phyloP scores from a whole-genome alignment of 768 basidiomycete species.

The Phylloporus sp. region DNA sequence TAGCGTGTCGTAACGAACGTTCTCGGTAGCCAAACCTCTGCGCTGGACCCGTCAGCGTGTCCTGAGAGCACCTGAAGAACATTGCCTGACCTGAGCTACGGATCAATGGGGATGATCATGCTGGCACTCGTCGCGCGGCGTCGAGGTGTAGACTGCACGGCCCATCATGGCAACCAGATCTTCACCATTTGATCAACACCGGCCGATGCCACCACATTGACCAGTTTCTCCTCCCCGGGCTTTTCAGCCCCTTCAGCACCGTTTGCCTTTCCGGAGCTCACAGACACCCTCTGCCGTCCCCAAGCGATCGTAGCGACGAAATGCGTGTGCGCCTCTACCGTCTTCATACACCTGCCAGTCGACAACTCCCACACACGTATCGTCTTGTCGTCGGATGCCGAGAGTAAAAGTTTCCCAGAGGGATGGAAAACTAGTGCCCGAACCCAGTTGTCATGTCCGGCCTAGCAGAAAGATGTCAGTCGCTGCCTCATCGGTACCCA shows the following conservation, averaged over 20 bases:
- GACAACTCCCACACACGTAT: constrained; percentile 87
- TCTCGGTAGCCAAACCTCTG: constrained; percentile 7
- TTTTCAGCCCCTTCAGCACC: constrained; percentile 34
- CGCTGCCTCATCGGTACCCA: not conserved
- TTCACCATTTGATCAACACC: constrained; percentile 66
- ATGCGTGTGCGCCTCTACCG: constrained; percentile 81
- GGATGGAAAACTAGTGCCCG: constrained; percentile 88
- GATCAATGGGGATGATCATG: constrained; percentile 13
- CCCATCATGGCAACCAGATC: constrained; percentile 55
- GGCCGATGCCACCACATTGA: constrained; percentile 67
- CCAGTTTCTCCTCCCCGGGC: constrained; percentile 49
- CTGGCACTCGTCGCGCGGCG: constrained; percentile 9
- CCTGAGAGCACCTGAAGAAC: not conserved
- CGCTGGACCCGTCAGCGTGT: constrained; percentile 5
- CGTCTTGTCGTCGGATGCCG: constrained; percentile 89
- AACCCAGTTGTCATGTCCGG: constrained; percentile 89
- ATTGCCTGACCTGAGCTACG: constrained; percentile 16
- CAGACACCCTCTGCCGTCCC: constrained; percentile 57
- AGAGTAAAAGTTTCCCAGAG: constrained; percentile 84
- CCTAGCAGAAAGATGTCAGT: constrained; percentile 34
- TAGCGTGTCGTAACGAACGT: constrained; percentile 27
- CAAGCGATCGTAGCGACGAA: constrained; percentile 81
- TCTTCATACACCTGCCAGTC: constrained; percentile 82
- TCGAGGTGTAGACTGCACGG: not conserved
- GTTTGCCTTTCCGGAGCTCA: constrained; percentile 38